Evolutionary conservation across 495 filamentous ascomycete species (phyloP), one percentile per base, ranked within the genome.

Genomic region (Neurospora sp.): DNA sequence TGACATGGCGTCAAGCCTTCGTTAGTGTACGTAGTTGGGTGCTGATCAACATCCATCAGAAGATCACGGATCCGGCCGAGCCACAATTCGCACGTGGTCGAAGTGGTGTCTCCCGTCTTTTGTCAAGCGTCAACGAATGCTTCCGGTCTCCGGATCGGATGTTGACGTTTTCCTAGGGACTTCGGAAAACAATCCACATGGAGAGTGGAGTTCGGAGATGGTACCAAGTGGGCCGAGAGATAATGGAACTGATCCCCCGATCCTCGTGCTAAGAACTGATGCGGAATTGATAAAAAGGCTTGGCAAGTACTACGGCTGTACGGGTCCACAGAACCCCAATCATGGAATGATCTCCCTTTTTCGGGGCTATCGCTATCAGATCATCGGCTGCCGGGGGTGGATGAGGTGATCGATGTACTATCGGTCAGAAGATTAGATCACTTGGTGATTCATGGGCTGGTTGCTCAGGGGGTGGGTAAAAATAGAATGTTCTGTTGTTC

Each of bases 201-300:
- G 14, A 66, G 54, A 66, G 54, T 66, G 54, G 54, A 66, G 27
- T 35, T 37, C 7, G 27, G 54, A 66, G 54, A 66, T 66, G 27
- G 54, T 66, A 31, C 54, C 27, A 66, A 66, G 54, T 66, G 54
- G 54, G 27, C 27, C 54, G 14, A 35, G 2, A 66, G 54, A 35
- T 66, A 66, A n/a, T n/a, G n/a, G n/a, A 62, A 62, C 20, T 62
- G 54, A 66, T 66, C 54, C 27, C 27, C n/a, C n/a, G n/a, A n/a
- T n/a, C n/a, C n/a, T n/a, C n/a, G n/a, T n/a, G n/a, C n/a, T n/a
- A n/a, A n/a, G n/a, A n/a, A n/a, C n/a, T 66, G 27, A 35, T 35
- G 54, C 74, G 39, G 72, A 77, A 78, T 72, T 75, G 79, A 80
- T 78, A 80, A 80, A 76, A 80, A 73, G 8, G 69, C 78, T 80